A percentile compares a stretch with the other conserved stretches of the same genome.
phyloP scores from a whole-genome alignment of 106 monocot species.

The Hemerocallis citrina region DNA sequence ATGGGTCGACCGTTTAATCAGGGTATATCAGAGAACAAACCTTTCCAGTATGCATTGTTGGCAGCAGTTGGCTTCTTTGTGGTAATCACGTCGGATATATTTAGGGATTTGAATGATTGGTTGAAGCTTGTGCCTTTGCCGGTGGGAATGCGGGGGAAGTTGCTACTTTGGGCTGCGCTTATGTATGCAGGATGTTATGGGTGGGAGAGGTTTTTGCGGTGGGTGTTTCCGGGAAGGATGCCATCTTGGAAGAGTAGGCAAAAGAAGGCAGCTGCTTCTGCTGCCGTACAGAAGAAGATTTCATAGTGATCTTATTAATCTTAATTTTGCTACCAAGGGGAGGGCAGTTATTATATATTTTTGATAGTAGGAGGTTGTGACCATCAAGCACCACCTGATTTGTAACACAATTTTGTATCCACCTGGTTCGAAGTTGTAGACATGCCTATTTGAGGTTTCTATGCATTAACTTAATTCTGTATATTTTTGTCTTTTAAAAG shows the following conservation, averaged over 20 bases:
- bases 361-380: background rate
- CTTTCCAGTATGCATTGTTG: slow-evolving; percentile 68
- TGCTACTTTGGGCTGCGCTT: slow-evolving; percentile 67
- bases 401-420: too few relatives aligned
- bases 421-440: too few relatives aligned
- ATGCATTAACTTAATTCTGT: too few relatives aligned
- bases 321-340: background rate
- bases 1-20: slow-evolving; percentile 98
- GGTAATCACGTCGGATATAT: slow-evolving; percentile 83
- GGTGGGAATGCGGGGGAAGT: slow-evolving; percentile 65
- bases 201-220: slow-evolving; percentile 84
- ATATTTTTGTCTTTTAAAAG: too few relatives aligned
- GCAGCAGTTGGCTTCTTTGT: slow-evolving; percentile 70
- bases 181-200: slow-evolving; percentile 86
- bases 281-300: slow-evolving; percentile 53
- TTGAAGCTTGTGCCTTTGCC: slow-evolving; percentile 89
- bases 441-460: too few relatives aligned
- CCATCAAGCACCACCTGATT: too few relatives aligned
- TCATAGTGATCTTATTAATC: slow-evolving; percentile 9
- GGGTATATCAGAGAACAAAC: slow-evolving; percentile 82
- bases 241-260: slow-evolving; percentile 76
- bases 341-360: background rate
- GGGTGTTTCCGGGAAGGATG: slow-evolving; percentile 75
- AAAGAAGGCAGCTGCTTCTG: slow-evolving; percentile 37
- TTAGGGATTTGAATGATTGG: slow-evolving; percentile 78